Evolutionary conservation across 768 basidiomycete species (phyloP).

Genomic region (Coprinellus micaceus): DNA sequence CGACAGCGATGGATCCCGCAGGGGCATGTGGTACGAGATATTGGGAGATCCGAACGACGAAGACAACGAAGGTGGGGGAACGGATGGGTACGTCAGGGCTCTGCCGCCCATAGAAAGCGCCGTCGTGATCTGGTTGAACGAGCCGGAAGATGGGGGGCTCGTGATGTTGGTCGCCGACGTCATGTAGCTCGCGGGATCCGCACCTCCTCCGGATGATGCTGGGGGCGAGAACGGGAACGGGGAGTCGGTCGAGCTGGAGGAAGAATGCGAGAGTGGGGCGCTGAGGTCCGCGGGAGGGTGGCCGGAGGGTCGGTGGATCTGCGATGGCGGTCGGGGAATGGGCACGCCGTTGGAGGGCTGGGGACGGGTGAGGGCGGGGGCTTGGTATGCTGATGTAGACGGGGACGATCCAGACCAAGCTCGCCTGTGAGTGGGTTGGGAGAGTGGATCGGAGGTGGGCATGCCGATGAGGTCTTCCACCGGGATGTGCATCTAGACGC

Average conservation of each 20-base stretch:
- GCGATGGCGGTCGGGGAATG: conserved; percentile 69
- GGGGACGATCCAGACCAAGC: conserved; percentile 42
- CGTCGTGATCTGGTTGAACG: conserved; percentile 37
- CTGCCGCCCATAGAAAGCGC: conserved; percentile 23
- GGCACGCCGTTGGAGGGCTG: conserved; percentile 53
- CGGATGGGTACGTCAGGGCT: conserved; percentile 72
- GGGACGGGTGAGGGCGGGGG: conserved; percentile 20
- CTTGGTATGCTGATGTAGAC: conserved; percentile 40
- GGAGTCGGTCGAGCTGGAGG: conserved; percentile 58
- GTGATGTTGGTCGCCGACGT: conserved; percentile 65
- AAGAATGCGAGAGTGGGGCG: conserved; percentile 63
- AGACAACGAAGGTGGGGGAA: conserved; percentile 78
- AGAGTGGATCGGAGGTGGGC: conserved; percentile 55
- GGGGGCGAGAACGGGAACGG: conserved; percentile 66
- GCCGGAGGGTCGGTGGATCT: conserved; percentile 52
- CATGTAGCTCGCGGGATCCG: conserved; percentile 51
- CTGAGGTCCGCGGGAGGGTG: conserved; percentile 47
- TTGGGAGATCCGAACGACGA: conserved; percentile 74
- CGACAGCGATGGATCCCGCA: conserved; percentile 46
- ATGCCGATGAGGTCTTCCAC: conserved; percentile 80
- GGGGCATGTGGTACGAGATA: conserved; percentile 43
- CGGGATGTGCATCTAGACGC: conserved; percentile 59
- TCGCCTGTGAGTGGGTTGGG: conserved; percentile 68
- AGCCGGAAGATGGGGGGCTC: conserved; percentile 67
- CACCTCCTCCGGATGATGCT: conserved; percentile 31